Conservation (phyloP, 331 rosid genomes). For the Malus hybrid region DNA sequence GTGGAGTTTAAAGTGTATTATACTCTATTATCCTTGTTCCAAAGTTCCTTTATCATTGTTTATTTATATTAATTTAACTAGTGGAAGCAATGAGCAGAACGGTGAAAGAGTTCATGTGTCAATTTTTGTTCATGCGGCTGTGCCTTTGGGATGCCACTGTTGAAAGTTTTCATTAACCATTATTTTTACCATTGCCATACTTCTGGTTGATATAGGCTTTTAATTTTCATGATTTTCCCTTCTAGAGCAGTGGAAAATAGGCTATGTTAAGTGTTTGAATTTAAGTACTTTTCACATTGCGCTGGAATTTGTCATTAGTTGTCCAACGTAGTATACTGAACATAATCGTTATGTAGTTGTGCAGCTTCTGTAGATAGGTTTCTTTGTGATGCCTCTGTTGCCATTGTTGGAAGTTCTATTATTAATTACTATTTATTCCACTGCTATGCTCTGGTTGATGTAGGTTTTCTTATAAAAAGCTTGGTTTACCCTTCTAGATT, state of each 20-base stretch:
- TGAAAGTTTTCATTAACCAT: neutral
- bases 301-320: neutral
- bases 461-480: neutral
- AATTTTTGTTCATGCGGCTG: neutral
- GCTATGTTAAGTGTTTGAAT: neutral
- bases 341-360: neutral
- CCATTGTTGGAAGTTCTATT: neutral
- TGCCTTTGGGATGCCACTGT: neutral
- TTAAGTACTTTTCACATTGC: neutral
- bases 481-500: neutral
- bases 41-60: neutral
- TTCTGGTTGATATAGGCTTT: neutral
- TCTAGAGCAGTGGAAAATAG: neutral
- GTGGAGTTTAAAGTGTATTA: conserved; percentile 4
- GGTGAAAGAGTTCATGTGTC: neutral
- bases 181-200: neutral
- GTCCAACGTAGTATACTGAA: neutral
- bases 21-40: neutral
- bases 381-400: neutral
- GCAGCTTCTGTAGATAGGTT: neutral
- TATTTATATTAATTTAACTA: neutral
- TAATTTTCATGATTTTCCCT: neutral
- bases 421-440: neutral
- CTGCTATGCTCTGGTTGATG: neutral
- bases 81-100: neutral